Evolutionary conservation across 179 eudicot species (phyloP), one percentile per base, ranked within the genome.

Genomic region (Beta corolliflora): DNA sequence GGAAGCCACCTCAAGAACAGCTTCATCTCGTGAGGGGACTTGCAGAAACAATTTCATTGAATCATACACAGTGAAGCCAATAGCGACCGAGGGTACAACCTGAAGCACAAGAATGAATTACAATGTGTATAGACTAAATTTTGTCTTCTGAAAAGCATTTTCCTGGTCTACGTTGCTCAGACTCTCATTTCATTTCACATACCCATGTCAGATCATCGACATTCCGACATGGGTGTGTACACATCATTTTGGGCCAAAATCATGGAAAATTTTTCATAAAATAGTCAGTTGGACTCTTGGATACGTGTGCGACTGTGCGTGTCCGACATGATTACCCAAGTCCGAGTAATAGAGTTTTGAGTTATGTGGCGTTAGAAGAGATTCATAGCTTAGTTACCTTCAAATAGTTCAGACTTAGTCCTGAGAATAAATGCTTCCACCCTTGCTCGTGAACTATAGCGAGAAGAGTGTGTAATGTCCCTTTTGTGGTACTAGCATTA

Each of bases 41-140:
- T 83, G 88, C 76, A 93, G 88, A 79, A 31, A 87, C 70, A 85
- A 83, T 89, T 93, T 93, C 97, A 93, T 90, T 31, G 89, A 81
- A 83, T 95, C 98, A 63, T 95, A 95, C 14, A 91, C 94, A 44
- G 98, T 92, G 78, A 95, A 95, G 48, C 98, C 97, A 65, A 95
- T 93, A 72, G 97, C 97, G 31, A 93, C 98, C 2, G 98, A 95
- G 44, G 98, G 98, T 66, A 92, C 98, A 64, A 93, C 98, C 98
- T 95, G 90, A 83, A 81, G 63, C 77, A 72, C 5, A 60, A 61
- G 9, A 0, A 23, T 46, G 63, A 44, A 18, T 13, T 5, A 4
- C 7, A 48, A 36, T 50, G 18, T 21, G 55, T 0, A 44, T 31
- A 29, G 75, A 75, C 36, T 11, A 79, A 3, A 66, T 18, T 53